phyloP scores from a whole-genome alignment of 2,329 filamentous ascomycete genomes.

The Penicillium palitans region DNA sequence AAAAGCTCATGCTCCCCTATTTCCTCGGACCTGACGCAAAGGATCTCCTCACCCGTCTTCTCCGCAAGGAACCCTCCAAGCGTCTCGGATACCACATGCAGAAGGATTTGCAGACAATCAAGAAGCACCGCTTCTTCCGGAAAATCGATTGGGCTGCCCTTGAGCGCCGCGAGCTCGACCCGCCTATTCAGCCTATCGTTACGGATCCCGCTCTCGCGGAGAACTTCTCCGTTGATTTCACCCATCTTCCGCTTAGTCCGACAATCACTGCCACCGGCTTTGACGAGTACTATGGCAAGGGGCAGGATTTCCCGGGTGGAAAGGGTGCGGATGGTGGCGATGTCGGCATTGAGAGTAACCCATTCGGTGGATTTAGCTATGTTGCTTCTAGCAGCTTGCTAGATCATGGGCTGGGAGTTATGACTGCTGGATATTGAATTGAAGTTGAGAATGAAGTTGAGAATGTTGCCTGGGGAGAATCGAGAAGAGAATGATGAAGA shows the following conservation, averaged over 20 bases:
- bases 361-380: slow-evolving; percentile 52
- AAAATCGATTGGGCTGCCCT: slow-evolving; percentile 94
- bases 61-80: slow-evolving; percentile 90
- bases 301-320: slow-evolving; percentile 21
- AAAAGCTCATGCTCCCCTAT: slow-evolving; percentile 86
- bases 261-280: slow-evolving; percentile 47
- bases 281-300: slow-evolving; percentile 29
- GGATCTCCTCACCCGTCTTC: slow-evolving; percentile 82
- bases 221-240: slow-evolving; percentile 95
- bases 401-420: slow-evolving; percentile 39
- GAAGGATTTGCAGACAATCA: slow-evolving; percentile 81
- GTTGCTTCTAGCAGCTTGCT: slow-evolving; percentile 51
- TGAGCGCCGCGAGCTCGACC: slow-evolving; percentile 75
- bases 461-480: not conserved
- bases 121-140: slow-evolving; percentile 93
- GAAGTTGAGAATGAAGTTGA: not conserved
- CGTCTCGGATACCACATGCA: slow-evolving; percentile 85
- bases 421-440: slow-evolving; percentile 27
- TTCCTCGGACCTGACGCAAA: slow-evolving; percentile 90
- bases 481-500: not conserved
- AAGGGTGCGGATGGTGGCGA: slow-evolving; percentile 8
- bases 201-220: slow-evolving; percentile 94
- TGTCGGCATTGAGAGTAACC: slow-evolving; percentile 36
- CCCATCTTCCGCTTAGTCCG: slow-evolving; percentile 77
- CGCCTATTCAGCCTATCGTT: slow-evolving; percentile 89